Base-by-base conservation (phyloP, 2,329 filamentous ascomycete species). In the Lasiodiplodia hormozganensis region DNA sequence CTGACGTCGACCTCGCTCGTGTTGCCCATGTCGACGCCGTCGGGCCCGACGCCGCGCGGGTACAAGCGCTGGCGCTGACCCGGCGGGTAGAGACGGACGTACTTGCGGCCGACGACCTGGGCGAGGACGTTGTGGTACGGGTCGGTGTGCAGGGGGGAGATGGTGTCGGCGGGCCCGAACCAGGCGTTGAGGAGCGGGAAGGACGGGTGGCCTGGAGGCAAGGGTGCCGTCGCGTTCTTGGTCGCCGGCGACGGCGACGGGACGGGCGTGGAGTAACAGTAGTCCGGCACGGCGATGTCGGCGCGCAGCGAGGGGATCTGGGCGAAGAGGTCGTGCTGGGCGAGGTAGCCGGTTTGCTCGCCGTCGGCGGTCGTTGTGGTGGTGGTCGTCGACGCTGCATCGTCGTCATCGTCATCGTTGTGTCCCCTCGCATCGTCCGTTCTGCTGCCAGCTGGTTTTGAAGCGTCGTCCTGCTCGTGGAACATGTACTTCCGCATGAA, bases 71-170 rank as follows among this genome's bases (percentile, higher is more conserved):
- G 88, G 28, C 77, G 68, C 54, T 89, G 85, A 18, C 79, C 77
- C 0, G 95, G 94, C 0, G 90, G 85, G 77, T 97, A 98, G 2
- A 98, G 84, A 1, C 96, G 87, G n/a, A 98, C 83, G 78, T 98
- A 98, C 80, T 99, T 99, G 68, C 87, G 85, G 0, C 96, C 96
- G 0, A 97, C 92, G 0, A 96, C 92, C 78, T 98, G 96, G 28
- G 90, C 90, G 4, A 98, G 87, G 58, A 98, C 88, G 76, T 98
- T 98, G 76, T 97, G 93, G 78, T 97, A 96, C 1, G 92, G 93
- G 75, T 98, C 96, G 1, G 93, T 96, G 78, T 99, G 96, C 0
- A 98, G 84, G 1, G 96, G 96, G 0, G 94, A 97, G 71, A 97
- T 94, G 0, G 96, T 98, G 62, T 89, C 90, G 0, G 89, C 84